These are phyloP conservation scores for Kernera saxatilis DNA, from an alignment of 345 rosid genomes.

Conservation along the genomic window DNA sequence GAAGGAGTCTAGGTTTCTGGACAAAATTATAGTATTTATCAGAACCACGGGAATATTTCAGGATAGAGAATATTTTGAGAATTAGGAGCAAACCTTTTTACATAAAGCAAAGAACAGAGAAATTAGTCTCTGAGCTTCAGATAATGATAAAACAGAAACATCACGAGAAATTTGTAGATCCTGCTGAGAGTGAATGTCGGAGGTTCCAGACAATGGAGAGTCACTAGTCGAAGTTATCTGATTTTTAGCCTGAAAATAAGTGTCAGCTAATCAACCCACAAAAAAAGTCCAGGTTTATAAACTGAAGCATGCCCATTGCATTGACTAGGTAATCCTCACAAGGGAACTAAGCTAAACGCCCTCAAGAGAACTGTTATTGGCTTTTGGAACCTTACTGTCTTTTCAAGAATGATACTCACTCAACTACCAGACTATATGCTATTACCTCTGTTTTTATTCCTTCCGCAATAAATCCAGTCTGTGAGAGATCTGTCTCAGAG, in stretches of 20 bases:
- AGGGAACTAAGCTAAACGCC: background rate
- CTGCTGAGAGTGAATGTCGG: constrained; percentile 41
- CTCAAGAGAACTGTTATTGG: constrained; percentile 1
- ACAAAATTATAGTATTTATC: constrained; percentile 21
- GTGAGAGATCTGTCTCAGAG: constrained; percentile 37
- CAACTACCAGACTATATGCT: constrained; percentile 10
- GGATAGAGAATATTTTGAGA: background rate
- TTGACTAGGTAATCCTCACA: background rate
- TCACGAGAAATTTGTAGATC: constrained; percentile 39
- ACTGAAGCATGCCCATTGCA: background rate
- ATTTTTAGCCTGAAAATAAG: constrained; percentile 45
- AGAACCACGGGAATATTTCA: constrained; percentile 18
- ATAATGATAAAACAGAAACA: constrained; percentile 46
- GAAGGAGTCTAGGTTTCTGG: constrained; percentile 88
- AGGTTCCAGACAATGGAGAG: constrained; percentile 44
- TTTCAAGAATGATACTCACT: background rate
- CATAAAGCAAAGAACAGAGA: constrained; percentile 93
- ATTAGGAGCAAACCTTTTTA: constrained; percentile 58
- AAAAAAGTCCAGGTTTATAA: background rate
- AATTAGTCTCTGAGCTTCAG: constrained; percentile 82
- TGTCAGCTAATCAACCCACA: constrained; percentile 17
- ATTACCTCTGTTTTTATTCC: constrained; percentile 59
- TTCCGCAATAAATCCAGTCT: constrained; percentile 41
- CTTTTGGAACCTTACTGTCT: constrained; percentile 5
- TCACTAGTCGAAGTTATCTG: constrained; percentile 51